phyloP scores from a whole-genome alignment of 2,329 filamentous ascomycete genomes.

The Lasiodiplodia sp. region DNA sequence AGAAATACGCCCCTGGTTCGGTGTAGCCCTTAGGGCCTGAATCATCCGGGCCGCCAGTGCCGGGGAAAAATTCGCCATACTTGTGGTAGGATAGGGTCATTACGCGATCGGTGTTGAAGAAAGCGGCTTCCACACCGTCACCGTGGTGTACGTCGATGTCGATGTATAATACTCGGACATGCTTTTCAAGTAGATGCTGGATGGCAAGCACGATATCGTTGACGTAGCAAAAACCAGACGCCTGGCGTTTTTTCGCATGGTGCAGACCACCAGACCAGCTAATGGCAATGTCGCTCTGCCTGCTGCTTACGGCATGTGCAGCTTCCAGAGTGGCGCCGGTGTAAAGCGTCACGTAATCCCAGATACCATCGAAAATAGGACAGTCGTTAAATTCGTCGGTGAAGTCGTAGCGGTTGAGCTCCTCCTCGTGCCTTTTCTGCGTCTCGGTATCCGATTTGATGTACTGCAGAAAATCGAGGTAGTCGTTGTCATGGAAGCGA shows the following conservation, averaged over 20 bases:
- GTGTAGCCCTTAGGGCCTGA: conserved; percentile 83
- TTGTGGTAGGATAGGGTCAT: conserved; percentile 97
- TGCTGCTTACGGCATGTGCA: conserved; percentile 83
- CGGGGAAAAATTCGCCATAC: conserved; percentile 94
- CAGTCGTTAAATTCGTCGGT: conserved; percentile 78
- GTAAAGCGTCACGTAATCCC: conserved; percentile 93
- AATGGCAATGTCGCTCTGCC: conserved; percentile 92
- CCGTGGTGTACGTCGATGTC: conserved; percentile 94
- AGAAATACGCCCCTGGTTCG: conserved; percentile 87
- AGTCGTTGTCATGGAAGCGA: conserved; percentile 86
- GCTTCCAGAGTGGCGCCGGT: conserved; percentile 90
- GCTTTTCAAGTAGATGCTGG: conserved; percentile 81
- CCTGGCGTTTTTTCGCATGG: conserved; percentile 93
- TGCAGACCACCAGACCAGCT: conserved; percentile 98
- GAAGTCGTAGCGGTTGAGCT: conserved; percentile 75
- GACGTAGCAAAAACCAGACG: conserved; percentile 97
- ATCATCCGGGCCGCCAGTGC: conserved; percentile 85
- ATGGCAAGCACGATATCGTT: conserved; percentile 98
- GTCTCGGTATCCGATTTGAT: conserved; percentile 48
- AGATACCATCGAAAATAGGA: conserved; percentile 94
- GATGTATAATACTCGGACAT: conserved; percentile 90
- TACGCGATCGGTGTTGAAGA: conserved; percentile 86
- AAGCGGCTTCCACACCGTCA: conserved; percentile 89
- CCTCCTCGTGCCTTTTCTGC: conserved; percentile 45
- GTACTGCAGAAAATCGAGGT: conserved; percentile 80